Conservation (phyloP, 129 eudicot species). For the Flaveria brownii region DNA sequence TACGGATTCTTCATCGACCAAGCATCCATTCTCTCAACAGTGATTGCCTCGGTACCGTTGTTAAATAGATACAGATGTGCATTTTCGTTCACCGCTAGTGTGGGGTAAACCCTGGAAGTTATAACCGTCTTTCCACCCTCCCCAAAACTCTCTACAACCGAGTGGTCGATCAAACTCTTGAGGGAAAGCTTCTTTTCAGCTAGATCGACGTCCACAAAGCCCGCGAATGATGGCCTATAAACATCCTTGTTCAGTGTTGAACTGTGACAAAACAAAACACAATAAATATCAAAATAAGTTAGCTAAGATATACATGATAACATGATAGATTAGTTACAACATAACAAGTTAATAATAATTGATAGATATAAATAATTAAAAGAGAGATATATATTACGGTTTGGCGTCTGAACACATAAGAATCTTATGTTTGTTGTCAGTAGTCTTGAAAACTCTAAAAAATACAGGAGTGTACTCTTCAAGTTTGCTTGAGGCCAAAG, state of each 20-base stretch:
- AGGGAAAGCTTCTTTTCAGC: constrained; percentile 53
- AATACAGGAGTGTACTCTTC: constrained; percentile 41
- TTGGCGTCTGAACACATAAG: constrained; percentile 48
- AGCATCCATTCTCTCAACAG: constrained; percentile 44
- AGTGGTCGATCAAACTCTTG: constrained; percentile 71
- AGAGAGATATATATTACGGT: constrained; percentile 29
- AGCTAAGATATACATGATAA: background rate
- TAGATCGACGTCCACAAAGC: constrained; percentile 58
- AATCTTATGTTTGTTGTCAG: constrained; percentile 28
- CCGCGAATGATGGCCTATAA: constrained; percentile 57
- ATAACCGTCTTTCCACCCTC: constrained; percentile 67
- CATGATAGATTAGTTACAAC: background rate
- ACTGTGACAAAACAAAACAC: constrained; percentile 6
- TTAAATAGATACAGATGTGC: constrained; percentile 62
- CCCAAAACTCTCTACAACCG: constrained; percentile 79
- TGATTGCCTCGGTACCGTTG: constrained; percentile 56
- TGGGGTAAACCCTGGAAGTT: constrained; percentile 74
- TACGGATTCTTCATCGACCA: constrained; percentile 66
- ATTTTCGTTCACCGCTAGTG: constrained; percentile 36
- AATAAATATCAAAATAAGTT: background rate
- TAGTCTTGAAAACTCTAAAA: constrained; percentile 39
- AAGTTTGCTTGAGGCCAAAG: constrained; percentile 36
- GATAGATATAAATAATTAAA: background rate
- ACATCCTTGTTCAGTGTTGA: constrained; percentile 16
- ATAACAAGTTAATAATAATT: no score